phyloP scores from a whole-genome alignment of 2,329 filamentous ascomycete species.

The Aulographum hederae region DNA sequence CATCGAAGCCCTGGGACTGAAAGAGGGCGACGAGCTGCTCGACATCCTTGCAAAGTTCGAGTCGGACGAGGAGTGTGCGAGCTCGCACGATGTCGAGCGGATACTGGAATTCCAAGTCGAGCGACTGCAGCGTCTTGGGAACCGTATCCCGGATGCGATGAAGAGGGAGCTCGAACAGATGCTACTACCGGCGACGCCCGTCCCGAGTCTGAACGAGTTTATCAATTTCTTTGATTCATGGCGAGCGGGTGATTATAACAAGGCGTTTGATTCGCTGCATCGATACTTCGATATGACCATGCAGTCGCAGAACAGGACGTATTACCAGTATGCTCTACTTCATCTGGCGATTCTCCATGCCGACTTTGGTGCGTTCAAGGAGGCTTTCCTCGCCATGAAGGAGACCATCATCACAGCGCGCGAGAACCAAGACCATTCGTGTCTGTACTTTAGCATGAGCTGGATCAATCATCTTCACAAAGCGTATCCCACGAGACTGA shows the following conservation, averaged over 20 bases:
- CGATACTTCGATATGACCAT: slow-evolving; percentile 96
- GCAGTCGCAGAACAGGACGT: slow-evolving; percentile 60
- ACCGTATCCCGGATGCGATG: slow-evolving; percentile 57
- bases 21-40: slow-evolving; percentile 27
- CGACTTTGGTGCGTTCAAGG: slow-evolving; percentile 80
- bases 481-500: slow-evolving; percentile 59
- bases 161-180: slow-evolving; percentile 52
- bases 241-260: slow-evolving; percentile 77
- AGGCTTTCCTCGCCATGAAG: slow-evolving; percentile 85
- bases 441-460: slow-evolving; percentile 85
- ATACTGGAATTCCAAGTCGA: slow-evolving; percentile 78
- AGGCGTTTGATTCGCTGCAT: slow-evolving; percentile 78
- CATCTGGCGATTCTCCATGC: slow-evolving; percentile 87
- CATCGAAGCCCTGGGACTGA: slow-evolving; percentile 39
- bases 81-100: slow-evolving; percentile 62
- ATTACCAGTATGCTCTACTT: slow-evolving; percentile 88
- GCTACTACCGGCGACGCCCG: slow-evolving; percentile 44
- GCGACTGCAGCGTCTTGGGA: slow-evolving; percentile 73
- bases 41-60: slow-evolving; percentile 26
- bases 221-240: slow-evolving; percentile 78
- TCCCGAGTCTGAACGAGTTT: slow-evolving; percentile 60
- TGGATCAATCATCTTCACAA: slow-evolving; percentile 95
- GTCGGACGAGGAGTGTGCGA: slow-evolving; percentile 31
- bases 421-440: slow-evolving; percentile 81
- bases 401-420: slow-evolving; percentile 89